Evolutionary conservation across 208 protist species (phyloP), one percentile per base, ranked within the genome.

Genomic region (Angomonas ambiguus): DNA sequence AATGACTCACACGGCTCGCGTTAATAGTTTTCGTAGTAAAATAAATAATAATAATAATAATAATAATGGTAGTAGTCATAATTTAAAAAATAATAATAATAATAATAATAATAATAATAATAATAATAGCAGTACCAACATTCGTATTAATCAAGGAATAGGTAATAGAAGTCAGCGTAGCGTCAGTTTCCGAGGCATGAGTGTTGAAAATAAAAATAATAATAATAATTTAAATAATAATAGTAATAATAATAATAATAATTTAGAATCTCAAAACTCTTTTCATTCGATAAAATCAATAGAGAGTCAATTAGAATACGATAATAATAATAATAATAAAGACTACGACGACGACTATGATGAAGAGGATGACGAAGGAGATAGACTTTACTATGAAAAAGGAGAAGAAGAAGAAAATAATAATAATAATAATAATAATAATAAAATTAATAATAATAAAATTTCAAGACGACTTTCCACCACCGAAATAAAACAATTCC

Each of bases 21-120:
- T 20, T 28, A 20, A 24, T 30, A 56, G 8, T 62, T 42, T 25
- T 5, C 28, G 28, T 22, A 60, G 35, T 27, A 30, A 56, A 28
- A 5, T 28, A 30, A 56, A 56, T 42, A 61, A 42, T 32, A 61
- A 61, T 42, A 30, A 60, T 4, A 60, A 60, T 60, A 60, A 60
- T 60, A 60, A 60, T 60, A 60, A 60, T 33, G 30, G 25, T 33
- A 60, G 35, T 33, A 10, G 25, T 59, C 18, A 22, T 30, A 4
- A 31, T 33, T 32, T 32, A 24, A 28, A 58, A 35, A 58, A 4
- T 10, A 58, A 58, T 32, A 27, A 8, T 18, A 62, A 28, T 22
- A 62, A 3, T 35, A 51, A 35, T 35, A 62, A 51, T 10, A 62
- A 34, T 62, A 51, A 31, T 27, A 62, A 34, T 51, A 49, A 4